Base-by-base conservation (phyloP, 2,329 filamentous ascomycete species). In the Stagonosporopsis tanaceti region DNA sequence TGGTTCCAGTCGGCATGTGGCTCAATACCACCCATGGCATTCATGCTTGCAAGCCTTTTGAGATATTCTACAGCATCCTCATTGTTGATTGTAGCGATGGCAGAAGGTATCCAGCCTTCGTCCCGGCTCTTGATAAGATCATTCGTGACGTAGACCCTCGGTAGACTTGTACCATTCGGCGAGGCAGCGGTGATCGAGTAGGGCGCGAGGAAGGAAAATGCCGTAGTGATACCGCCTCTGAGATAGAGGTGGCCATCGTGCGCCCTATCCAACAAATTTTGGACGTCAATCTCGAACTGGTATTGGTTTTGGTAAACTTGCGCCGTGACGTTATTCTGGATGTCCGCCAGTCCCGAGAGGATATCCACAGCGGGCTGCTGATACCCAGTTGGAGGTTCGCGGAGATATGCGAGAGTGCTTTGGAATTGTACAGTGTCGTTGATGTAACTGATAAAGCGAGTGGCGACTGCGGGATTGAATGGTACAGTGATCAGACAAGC, bases 391-490 rank as follows among this genome's bases (percentile, higher is more conserved):
- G 78, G 78, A 0, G 79, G 79, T 25, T 73, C 63, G 37, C 76
- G 75, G 15, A 81, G 71, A 53, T 77, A 80, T 14, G 74, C 71
- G 8, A 80, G 60, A 1, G 79, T 80, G 53, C 72, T 78, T 44
- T 82, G 79, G 41, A 80, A 80, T 47, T 80, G 76, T 1, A 83
- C 47, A 0, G 79, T 81, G 15, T 78, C 72, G 56, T 80, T 80
- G 50, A 76, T 78, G 56, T 83, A 82, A 6, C 75, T 58, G 4
- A 83, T 55, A 53, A 83, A 80, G 1, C 77, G 68, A 6, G 73
- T 64, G 2, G 80, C 80, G 1, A 80, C 77, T 6, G 76, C 79
- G 3, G 72, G 25, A 47, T 80, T 77, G 61, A 84, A 81, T 0
- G 82, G 80, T 6, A 82, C 77, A 6, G 27, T 78, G 2, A 61